Conservation (phyloP, 2,329 filamentous ascomycete species). For the Fusarium dlaminii region DNA sequence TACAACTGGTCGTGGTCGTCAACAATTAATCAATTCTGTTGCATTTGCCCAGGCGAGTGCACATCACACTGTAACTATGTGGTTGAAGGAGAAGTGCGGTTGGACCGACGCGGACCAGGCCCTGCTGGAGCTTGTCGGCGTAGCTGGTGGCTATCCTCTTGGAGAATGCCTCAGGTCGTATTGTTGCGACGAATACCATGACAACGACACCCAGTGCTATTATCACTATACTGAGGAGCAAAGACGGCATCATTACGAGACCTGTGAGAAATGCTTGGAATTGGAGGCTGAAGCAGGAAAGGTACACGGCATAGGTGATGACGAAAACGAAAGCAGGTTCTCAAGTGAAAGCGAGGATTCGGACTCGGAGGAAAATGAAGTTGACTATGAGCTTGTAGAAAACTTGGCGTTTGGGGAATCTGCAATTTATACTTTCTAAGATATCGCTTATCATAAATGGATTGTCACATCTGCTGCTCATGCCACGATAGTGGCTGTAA, state of each 20-base stretch:
- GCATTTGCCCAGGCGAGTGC: accelerated
- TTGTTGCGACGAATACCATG: not conserved
- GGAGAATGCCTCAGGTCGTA: accelerated
- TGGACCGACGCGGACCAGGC: not conserved
- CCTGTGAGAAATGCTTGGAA: not conserved
- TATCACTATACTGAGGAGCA: not conserved
- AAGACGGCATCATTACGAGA: accelerated
- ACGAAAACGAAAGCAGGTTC: accelerated
- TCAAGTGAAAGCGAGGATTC: not conserved
- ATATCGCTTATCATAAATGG: accelerated
- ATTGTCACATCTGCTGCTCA: not conserved
- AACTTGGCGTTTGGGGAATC: accelerated
- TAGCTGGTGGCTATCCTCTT: accelerated
- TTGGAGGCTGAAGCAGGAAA: not conserved
- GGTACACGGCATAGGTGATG: accelerated
- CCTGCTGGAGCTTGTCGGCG: not conserved
- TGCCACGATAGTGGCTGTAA: not conserved
- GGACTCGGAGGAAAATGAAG: not conserved
- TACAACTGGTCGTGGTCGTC: accelerated
- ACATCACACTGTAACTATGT: accelerated
- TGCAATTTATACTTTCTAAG: not conserved
- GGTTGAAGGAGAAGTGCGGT: accelerated
- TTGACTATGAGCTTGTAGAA: accelerated
- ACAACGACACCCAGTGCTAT: accelerated
- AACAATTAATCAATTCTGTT: not conserved